Conservation (phyloP, 2,329 filamentous ascomycete genomes). For the Parastagonospora nodorum region DNA sequence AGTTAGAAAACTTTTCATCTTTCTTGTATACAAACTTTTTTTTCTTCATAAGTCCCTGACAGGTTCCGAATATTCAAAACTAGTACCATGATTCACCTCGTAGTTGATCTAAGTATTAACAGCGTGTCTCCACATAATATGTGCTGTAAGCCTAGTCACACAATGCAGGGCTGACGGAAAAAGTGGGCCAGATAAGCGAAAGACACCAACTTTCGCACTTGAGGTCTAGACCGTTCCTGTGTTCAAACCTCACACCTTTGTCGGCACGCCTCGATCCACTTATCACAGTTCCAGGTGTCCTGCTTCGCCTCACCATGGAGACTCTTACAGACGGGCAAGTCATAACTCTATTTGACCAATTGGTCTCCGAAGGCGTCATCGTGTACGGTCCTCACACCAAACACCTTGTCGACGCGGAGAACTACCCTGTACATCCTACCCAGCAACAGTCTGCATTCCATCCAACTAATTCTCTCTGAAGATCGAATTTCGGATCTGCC, state of each 20-base stretch:
- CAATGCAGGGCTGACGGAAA: background rate
- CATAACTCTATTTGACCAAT: slow-evolving; percentile 26
- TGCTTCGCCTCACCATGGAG: slow-evolving; percentile 10
- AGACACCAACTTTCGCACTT: background rate
- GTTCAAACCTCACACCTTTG: too few relatives aligned
- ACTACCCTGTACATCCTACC: slow-evolving; percentile 28
- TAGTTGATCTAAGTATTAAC: too few relatives aligned
- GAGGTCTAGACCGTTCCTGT: background rate
- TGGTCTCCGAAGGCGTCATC: slow-evolving; percentile 30
- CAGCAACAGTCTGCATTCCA: background rate
- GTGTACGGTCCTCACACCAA: slow-evolving; percentile 29
- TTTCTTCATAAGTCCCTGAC: too few relatives aligned
- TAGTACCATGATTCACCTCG: too few relatives aligned
- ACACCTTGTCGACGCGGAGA: slow-evolving; percentile 17
- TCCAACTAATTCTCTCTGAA: slow-evolving; percentile 1
- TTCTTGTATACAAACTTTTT: background rate
- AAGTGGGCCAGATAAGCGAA: slow-evolving; percentile 5
- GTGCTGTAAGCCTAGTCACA: background rate
- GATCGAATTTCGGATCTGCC: slow-evolving; percentile 43
- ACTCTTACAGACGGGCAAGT: slow-evolving; percentile 17
- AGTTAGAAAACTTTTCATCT: background rate
- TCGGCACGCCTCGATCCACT: background rate
- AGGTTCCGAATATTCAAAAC: too few relatives aligned
- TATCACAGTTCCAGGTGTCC: background rate
- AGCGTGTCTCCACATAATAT: too few relatives aligned